Conservation (phyloP, 140 eudicot genomes). For the Ambrosia hybrid region DNA sequence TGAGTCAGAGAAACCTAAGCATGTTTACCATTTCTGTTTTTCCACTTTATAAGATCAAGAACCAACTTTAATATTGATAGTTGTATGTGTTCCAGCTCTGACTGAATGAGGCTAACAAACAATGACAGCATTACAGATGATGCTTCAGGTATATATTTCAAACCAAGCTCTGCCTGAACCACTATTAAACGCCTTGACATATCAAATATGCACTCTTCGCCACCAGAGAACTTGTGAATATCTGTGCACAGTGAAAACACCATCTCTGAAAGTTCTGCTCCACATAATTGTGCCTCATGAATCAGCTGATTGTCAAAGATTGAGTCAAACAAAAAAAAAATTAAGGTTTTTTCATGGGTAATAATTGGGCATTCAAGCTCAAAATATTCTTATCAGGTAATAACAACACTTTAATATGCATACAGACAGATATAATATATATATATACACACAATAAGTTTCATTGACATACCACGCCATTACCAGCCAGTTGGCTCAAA, state of each 20-base stretch:
- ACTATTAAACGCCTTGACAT: conserved; percentile 56
- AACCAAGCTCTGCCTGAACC: conserved; percentile 73
- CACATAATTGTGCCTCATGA: conserved; percentile 72
- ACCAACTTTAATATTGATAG: conserved; percentile 51
- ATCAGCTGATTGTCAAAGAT: conserved; percentile 53
- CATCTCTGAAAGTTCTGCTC: conserved; percentile 62
- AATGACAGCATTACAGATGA: conserved; percentile 58
- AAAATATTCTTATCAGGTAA: conserved; percentile 8
- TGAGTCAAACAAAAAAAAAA: conserved; percentile 11
- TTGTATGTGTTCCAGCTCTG: conserved; percentile 85
- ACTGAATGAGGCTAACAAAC: conserved; percentile 60
- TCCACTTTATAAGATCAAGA: conserved; percentile 68
- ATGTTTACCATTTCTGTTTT: conserved; percentile 61
- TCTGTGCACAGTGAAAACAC: conserved; percentile 46
- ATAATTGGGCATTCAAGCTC: conserved; percentile 11
- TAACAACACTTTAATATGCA: conserved; percentile 13
- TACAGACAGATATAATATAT: neutral
- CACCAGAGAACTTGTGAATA: conserved; percentile 44
- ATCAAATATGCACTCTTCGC: conserved; percentile 51
- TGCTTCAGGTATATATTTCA: conserved; percentile 55
- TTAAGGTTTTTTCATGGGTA: conserved; percentile 12
- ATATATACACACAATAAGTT: neutral
- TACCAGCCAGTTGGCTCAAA: conserved; percentile 58
- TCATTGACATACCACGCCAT: conserved; percentile 57
- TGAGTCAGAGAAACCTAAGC: no score